Conservation (phyloP, 2,329 filamentous ascomycete species). For the Epichloe sibirici region DNA sequence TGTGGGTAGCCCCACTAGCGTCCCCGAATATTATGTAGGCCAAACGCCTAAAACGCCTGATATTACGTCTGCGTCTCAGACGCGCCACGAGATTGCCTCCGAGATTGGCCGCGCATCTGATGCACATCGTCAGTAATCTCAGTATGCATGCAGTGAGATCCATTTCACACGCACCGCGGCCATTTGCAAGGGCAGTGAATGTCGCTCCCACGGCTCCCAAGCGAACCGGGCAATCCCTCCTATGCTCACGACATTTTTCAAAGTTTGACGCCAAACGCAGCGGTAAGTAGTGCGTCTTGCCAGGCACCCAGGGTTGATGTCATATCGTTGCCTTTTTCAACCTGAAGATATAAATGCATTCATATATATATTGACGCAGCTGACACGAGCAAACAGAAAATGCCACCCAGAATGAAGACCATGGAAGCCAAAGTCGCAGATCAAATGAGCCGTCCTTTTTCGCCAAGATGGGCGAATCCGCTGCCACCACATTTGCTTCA, state of each 20-base stretch:
- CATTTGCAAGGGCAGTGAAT: background rate
- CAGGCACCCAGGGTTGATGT: background rate
- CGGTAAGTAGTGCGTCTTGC: background rate
- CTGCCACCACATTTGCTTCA: constrained; percentile 63
- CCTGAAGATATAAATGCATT: too few relatives aligned
- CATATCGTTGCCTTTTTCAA: too few relatives aligned
- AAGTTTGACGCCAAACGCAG: background rate
- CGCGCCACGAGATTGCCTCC: too few relatives aligned
- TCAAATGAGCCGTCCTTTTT: constrained; percentile 25
- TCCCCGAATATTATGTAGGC: too few relatives aligned
- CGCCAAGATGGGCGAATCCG: constrained; percentile 59
- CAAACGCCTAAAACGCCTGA: too few relatives aligned
- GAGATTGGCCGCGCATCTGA: too few relatives aligned
- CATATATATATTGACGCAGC: background rate
- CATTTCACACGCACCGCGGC: background rate
- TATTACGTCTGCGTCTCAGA: too few relatives aligned
- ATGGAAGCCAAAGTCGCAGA: background rate
- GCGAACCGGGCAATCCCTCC: background rate
- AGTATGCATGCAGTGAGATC: constrained; percentile 3
- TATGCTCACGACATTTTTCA: constrained; percentile 1
- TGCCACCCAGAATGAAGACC: background rate
- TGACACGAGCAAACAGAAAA: background rate
- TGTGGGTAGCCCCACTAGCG: too few relatives aligned
- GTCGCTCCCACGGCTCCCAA: background rate
- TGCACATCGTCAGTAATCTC: background rate